These are phyloP conservation scores for Scheffersomyces titani DNA, from an alignment of 1,139 yeast species.

Conservation along the genomic window DNA sequence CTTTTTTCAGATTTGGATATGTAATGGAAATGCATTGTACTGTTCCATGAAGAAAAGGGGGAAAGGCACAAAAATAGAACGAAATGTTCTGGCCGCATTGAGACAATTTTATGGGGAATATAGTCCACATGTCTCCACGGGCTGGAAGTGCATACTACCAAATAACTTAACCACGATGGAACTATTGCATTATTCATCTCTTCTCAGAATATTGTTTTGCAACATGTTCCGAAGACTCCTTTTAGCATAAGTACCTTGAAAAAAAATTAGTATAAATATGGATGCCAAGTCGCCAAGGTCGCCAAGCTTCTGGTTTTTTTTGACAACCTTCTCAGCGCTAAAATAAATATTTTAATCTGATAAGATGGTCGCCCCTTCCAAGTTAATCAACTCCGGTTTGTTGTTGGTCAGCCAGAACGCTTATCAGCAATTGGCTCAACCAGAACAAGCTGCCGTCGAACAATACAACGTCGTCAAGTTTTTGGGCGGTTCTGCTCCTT, in stretches of 20 bases:
- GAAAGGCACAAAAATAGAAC: not conserved
- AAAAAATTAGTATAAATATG: too few relatives aligned
- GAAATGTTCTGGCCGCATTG: not conserved
- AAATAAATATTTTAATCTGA: too few relatives aligned
- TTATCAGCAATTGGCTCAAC: constrained; percentile 24
- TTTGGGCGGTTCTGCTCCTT: constrained; percentile 40
- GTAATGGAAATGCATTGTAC: not conserved
- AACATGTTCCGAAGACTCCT: not conserved
- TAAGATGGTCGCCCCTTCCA: constrained; percentile 14
- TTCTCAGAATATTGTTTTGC: not conserved
- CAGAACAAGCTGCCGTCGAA: constrained; percentile 29
- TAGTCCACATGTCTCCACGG: not conserved
- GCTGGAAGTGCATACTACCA: not conserved
- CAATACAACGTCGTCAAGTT: constrained; percentile 33
- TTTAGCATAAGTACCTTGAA: not conserved
- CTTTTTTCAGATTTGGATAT: too few relatives aligned
- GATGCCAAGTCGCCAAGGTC: not conserved
- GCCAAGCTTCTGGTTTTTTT: constrained; percentile 2
- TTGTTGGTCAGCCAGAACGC: constrained; percentile 12
- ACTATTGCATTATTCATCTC: not conserved
- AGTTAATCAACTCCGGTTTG: constrained; percentile 14
- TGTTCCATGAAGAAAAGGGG: not conserved
- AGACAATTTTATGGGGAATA: not conserved
- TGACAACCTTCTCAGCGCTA: constrained; percentile 1
- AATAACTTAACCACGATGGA: not conserved